These are phyloP conservation scores for Penicillium corylophilum DNA, from an alignment of 2,329 filamentous ascomycete genomes.

Conservation along the genomic window DNA sequence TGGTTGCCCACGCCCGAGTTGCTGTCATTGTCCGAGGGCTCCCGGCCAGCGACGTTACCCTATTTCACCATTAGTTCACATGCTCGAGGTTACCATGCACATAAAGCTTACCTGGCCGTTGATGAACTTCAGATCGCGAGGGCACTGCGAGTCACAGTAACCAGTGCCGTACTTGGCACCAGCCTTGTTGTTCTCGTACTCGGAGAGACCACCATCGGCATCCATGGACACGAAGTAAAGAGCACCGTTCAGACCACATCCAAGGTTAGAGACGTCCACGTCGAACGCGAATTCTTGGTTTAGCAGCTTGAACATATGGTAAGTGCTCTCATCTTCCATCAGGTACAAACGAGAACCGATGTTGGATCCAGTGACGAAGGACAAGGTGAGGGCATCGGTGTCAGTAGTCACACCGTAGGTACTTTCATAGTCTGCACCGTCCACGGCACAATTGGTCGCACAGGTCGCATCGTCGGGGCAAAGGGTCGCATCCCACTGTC, in stretches of 20 bases:
- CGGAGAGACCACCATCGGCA: conserved; percentile 57
- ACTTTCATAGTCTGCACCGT: conserved; percentile 55
- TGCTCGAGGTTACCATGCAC: not conserved
- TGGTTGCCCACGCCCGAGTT: conserved; percentile 55
- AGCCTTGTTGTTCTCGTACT: conserved; percentile 54
- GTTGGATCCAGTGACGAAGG: conserved; percentile 48
- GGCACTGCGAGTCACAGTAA: conserved; percentile 64
- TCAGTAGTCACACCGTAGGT: conserved; percentile 55
- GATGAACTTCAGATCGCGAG: conserved; percentile 49
- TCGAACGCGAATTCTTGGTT: conserved; percentile 72
- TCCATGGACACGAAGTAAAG: conserved; percentile 66
- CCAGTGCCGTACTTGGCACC: conserved; percentile 63
- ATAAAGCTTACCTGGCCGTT: conserved; percentile 32
- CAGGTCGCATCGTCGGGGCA: conserved; percentile 53
- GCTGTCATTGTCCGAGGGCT: conserved; percentile 52
- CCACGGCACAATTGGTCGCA: conserved; percentile 57
- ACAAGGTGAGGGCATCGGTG: conserved; percentile 50
- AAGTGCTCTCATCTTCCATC: conserved; percentile 60
- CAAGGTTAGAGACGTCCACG: conserved; percentile 66
- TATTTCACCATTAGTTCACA: not conserved
- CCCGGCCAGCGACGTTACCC: conserved; percentile 58
- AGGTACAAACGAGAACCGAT: conserved; percentile 61
- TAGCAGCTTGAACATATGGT: conserved; percentile 64
- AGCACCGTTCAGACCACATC: conserved; percentile 70
- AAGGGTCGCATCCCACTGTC: conserved; percentile 46